These are phyloP conservation scores for Malbranchea zuffiana DNA, from an alignment of 2,329 filamentous ascomycete species.

Conservation along the genomic window DNA sequence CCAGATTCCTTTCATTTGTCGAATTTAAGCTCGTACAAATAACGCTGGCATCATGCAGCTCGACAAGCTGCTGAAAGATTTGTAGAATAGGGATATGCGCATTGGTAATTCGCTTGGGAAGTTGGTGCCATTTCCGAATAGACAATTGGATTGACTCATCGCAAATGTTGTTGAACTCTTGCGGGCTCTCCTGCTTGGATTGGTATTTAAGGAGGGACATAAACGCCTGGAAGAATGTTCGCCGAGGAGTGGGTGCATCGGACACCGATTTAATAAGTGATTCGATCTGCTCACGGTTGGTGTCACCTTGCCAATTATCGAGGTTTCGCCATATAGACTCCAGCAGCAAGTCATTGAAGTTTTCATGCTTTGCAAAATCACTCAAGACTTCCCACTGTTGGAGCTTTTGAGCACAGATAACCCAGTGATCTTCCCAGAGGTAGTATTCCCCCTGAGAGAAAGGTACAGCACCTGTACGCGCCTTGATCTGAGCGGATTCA, in stretches of 20 bases:
- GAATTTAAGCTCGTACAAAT: constrained; percentile 84
- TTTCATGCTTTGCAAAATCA: constrained; percentile 97
- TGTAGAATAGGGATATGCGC: constrained; percentile 91
- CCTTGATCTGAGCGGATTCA: constrained; percentile 93
- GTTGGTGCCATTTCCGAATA: constrained; percentile 96
- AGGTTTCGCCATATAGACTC: constrained; percentile 94
- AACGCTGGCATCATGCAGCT: constrained; percentile 92
- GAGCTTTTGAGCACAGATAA: constrained; percentile 91
- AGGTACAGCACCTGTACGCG: constrained; percentile 85
- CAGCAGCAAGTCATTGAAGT: constrained; percentile 88
- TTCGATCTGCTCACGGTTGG: constrained; percentile 81
- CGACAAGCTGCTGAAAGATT: constrained; percentile 95
- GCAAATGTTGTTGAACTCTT: constrained; percentile 79
- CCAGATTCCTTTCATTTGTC: constrained; percentile 75
- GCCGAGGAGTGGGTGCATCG: constrained; percentile 86
- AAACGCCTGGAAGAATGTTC: constrained; percentile 97
- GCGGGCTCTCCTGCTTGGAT: constrained; percentile 66
- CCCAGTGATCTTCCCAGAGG: constrained; percentile 99
- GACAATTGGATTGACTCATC: constrained; percentile 96
- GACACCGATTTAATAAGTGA: constrained; percentile 93
- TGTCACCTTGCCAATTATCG: constrained; percentile 82
- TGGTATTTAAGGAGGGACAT: constrained; percentile 93
- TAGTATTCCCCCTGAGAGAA: constrained; percentile 97
- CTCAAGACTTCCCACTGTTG: constrained; percentile 98
- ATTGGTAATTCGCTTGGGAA: constrained; percentile 86